Evolutionary conservation across 2,329 filamentous ascomycete species (phyloP).

Genomic region (Monilinia laxa): DNA sequence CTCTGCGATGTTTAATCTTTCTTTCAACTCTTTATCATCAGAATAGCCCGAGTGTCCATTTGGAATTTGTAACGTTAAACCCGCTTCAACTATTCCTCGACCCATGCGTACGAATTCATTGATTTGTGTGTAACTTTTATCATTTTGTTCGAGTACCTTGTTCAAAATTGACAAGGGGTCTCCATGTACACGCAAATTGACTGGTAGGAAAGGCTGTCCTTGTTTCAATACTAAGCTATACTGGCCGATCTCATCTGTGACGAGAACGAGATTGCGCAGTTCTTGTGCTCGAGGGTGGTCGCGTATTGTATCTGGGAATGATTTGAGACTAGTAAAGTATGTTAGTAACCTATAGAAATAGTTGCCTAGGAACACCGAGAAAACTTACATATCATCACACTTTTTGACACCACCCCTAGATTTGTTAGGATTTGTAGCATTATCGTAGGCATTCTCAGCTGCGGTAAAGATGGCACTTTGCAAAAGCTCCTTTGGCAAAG

Average conservation of each 20-base stretch:
- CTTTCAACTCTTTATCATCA: conserved; percentile 33
- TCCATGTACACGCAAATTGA: conserved; percentile 71
- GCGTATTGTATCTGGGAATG: conserved; percentile 60
- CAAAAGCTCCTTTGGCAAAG: conserved; percentile 52
- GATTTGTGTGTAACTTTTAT: conserved; percentile 69
- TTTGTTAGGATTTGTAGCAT: conserved; percentile 77
- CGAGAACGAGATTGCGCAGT: conserved; percentile 64
- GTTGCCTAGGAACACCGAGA: background rate
- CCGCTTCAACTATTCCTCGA: conserved; percentile 62
- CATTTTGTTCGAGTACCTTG: conserved; percentile 74
- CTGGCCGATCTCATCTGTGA: conserved; percentile 72
- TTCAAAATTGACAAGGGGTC: conserved; percentile 73
- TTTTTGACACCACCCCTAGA: conserved; percentile 75
- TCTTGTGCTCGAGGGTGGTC: conserved; percentile 53
- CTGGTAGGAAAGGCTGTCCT: conserved; percentile 75
- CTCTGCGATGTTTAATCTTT: conserved; percentile 48
- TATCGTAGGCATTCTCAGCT: conserved; percentile 73
- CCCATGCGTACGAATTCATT: conserved; percentile 72
- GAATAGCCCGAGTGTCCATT: conserved; percentile 20
- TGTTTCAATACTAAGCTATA: conserved; percentile 78
- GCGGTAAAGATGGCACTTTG: conserved; percentile 61
- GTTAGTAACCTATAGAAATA: conserved; percentile 3
- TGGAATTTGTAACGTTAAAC: conserved; percentile 43
- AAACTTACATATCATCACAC: conserved; percentile 68
- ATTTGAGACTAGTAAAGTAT: conserved; percentile 52